A percentile compares a stretch with the other conserved stretches of the same genome.
Evolutionary conservation across 495 filamentous ascomycete species (phyloP).

Genomic region (Neurospora pannonica): DNA sequence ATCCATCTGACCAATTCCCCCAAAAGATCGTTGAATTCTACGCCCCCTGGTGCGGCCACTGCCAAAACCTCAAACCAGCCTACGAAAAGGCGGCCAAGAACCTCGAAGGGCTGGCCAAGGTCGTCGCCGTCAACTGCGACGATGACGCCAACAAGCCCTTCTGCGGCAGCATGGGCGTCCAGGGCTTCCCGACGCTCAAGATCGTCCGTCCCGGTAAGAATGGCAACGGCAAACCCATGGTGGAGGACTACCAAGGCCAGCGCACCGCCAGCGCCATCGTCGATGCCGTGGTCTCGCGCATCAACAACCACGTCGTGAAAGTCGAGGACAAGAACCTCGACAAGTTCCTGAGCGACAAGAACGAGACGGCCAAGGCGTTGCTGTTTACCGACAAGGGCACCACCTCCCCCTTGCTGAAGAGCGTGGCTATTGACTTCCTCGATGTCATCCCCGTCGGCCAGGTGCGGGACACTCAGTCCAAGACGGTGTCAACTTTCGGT

Average conservation of each 20-base stretch:
- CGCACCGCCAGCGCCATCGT: constrained; percentile 79
- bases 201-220: constrained; percentile 71
- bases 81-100: constrained; percentile 90
- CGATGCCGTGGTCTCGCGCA: constrained; percentile 73
- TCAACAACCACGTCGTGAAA: constrained; percentile 89
- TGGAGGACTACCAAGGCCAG: constrained; percentile 87
- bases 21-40: constrained; percentile 67
- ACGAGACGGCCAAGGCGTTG: constrained; percentile 74
- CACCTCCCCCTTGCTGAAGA: constrained; percentile 70
- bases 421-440: constrained; percentile 86
- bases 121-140: constrained; percentile 92
- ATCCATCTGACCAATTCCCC: constrained; percentile 5
- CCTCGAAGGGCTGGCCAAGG: constrained; percentile 82
- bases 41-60: constrained; percentile 94
- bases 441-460: constrained; percentile 74
- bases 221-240: constrained; percentile 61
- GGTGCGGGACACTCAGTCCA: constrained; percentile 71
- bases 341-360: constrained; percentile 61
- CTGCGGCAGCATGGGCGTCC: constrained; percentile 79
- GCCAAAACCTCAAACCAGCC: constrained; percentile 86
- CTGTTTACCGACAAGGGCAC: constrained; percentile 93
- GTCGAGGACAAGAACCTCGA: constrained; percentile 73
- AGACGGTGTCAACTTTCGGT: constrained; percentile 62
- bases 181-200: constrained; percentile 96
- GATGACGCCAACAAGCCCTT: constrained; percentile 87